A percentile compares a stretch with the other conserved stretches of the same genome.
These are phyloP conservation scores for Coelastrella sp. DNA, from an alignment of 139 green algal species.

Conservation along the genomic window DNA sequence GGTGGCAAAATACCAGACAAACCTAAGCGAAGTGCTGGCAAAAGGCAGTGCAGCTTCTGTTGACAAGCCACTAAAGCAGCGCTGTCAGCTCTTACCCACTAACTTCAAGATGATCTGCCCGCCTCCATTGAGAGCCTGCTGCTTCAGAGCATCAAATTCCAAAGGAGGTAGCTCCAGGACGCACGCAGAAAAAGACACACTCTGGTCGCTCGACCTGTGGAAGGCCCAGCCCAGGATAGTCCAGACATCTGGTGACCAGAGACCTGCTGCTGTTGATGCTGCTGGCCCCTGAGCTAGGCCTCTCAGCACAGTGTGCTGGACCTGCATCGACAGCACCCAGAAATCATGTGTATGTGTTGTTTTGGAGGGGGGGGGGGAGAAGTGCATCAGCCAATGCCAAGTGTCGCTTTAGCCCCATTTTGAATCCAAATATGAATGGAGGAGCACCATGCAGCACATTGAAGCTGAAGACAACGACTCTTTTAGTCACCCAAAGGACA, in stretches of 20 bases:
- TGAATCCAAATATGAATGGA: too few species aligned
- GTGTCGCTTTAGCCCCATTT: too few species aligned
- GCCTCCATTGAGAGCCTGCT: neutral
- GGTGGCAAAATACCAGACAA: too few species aligned
- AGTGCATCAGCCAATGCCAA: too few species aligned
- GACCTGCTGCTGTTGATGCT: neutral
- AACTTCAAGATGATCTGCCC: constrained; percentile 31
- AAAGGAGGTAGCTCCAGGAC: constrained; percentile 15
- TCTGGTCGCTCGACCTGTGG: neutral
- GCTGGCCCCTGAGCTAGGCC: constrained; percentile 30
- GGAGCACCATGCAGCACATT: too few species aligned
- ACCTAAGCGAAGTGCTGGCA: neutral
- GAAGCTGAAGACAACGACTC: too few species aligned
- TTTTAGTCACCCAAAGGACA: too few species aligned
- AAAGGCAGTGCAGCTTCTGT: too few species aligned
- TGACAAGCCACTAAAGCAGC: neutral
- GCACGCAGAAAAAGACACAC: neutral
- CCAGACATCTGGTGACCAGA: constrained; percentile 15
- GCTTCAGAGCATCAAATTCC: constrained; percentile 5
- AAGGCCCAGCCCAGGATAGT: constrained; percentile 22
- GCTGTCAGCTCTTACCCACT: neutral
- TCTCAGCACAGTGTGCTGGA: constrained; percentile 12
- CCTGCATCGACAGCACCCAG: neutral
- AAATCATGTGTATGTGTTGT: neutral
- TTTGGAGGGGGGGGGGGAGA: too few species aligned